Evolutionary conservation across 768 basidiomycete genomes (phyloP).

Genomic region (Psilocybe azurescens): DNA sequence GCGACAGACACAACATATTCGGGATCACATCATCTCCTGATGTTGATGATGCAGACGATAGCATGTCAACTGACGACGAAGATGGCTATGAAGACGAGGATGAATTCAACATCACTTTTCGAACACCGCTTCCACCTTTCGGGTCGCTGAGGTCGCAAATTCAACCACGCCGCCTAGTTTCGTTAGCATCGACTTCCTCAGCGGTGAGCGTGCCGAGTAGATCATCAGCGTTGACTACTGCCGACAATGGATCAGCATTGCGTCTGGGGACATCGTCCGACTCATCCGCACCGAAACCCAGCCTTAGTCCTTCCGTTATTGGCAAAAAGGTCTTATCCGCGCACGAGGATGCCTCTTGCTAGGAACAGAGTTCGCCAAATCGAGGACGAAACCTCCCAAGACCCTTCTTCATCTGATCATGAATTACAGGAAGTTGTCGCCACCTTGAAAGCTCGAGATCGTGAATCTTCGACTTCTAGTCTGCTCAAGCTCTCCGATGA

Average conservation of each 20-base stretch:
- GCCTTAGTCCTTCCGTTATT: slow-evolving; percentile 38
- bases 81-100: slow-evolving; percentile 57
- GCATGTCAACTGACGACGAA: slow-evolving; percentile 34
- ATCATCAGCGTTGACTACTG: slow-evolving; percentile 44
- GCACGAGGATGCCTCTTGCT: slow-evolving; percentile 19
- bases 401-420: slow-evolving; percentile 22
- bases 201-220: slow-evolving; percentile 32
- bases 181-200: slow-evolving; percentile 24
- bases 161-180: slow-evolving; percentile 21
- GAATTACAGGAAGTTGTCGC: neutral
- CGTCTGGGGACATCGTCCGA: slow-evolving; percentile 47
- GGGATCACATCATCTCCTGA: slow-evolving; percentile 43
- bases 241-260: slow-evolving; percentile 41
- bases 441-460: slow-evolving; percentile 5
- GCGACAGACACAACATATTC: slow-evolving; percentile 49
- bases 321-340: slow-evolving; percentile 46
- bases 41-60: slow-evolving; percentile 36
- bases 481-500: slow-evolving; percentile 9
- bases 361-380: slow-evolving; percentile 27
- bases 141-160: slow-evolving; percentile 27
- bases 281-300: slow-evolving; percentile 41
- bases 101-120: slow-evolving; percentile 69
- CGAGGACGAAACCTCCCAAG: slow-evolving; percentile 21
- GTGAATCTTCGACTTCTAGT: neutral
- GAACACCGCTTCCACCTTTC: slow-evolving; percentile 55